A percentile compares a stretch with the other conserved stretches of the same genome.
These are phyloP conservation scores for Antarctomyces pellizariae DNA, from an alignment of 495 filamentous ascomycete species.

Conservation along the genomic window DNA sequence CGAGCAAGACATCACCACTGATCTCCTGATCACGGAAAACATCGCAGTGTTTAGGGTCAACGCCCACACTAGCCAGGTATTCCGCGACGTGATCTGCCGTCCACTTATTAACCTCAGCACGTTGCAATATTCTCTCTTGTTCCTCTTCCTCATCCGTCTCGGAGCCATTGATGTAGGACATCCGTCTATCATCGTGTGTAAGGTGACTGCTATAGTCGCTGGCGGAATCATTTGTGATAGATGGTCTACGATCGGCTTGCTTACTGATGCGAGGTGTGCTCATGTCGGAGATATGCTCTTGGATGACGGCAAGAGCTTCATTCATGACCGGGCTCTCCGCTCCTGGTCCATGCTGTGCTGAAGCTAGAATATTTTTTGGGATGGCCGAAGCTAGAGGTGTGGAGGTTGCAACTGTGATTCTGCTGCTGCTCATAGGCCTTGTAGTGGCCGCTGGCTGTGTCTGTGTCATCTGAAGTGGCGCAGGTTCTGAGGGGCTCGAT, in stretches of 20 bases:
- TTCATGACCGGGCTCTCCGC: constrained; percentile 70
- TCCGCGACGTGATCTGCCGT: constrained; percentile 55
- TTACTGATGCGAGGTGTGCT: constrained; percentile 38
- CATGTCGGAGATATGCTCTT: constrained; percentile 94
- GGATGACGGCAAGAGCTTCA: constrained; percentile 88
- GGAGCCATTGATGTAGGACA: constrained; percentile 77
- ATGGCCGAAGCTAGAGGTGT: constrained; percentile 6
- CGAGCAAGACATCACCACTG: constrained; percentile 71
- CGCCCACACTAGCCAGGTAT: constrained; percentile 55
- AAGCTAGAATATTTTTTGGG: constrained; percentile 3
- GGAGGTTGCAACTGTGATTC: constrained; percentile 1
- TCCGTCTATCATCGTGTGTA: constrained; percentile 43
- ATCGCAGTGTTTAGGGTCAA: constrained; percentile 70
- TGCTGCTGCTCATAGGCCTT: too few relatives aligned
- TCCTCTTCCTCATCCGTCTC: constrained; percentile 62
- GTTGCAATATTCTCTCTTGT: constrained; percentile 26
- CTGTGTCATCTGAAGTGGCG: too few relatives aligned
- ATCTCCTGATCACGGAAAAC: constrained; percentile 95
- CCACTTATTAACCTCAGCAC: constrained; percentile 51
- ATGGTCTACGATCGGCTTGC: constrained; percentile 31
- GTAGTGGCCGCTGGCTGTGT: too few relatives aligned
- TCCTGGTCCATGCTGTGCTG: constrained; percentile 9
- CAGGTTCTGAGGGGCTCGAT: too few relatives aligned
- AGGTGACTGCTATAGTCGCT: constrained; percentile 74
- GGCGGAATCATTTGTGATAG: constrained; percentile 62